Evolutionary conservation across 805 yeast genomes (phyloP), one percentile per base, ranked within the genome.

Genomic region (Cyberlindnera lachancei): DNA sequence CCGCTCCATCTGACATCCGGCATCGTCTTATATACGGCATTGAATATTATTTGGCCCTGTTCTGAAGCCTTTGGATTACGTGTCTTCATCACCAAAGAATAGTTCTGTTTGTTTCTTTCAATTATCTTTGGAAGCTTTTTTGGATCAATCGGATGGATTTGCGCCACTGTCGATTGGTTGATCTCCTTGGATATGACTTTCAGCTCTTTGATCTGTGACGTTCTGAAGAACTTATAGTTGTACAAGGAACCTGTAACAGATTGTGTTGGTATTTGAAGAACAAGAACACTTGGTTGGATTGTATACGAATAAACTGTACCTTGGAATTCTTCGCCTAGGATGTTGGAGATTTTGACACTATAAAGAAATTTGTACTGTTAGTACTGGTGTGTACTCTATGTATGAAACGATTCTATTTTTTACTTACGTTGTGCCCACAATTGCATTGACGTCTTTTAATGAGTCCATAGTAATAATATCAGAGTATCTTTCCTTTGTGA

Each of bases 261-360:
- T 7, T 25, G 30, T 0, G 26, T 16, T 4, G 46, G 37, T 3
- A 42, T 19, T 26, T 49, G 52, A 3, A 52, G 59, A 35, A 63
- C 56, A 1, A 64, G 41, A 1, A 63, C 52, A 20, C 41, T 58
- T 33, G 63, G 65, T 6, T 36, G 34, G 7, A 76, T 61, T 36
- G 73, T 70, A 51, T 70, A 78, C 8, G 86, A 68, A 51, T 75
- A 78, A 23, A 83, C 66, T 20, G 66, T 59, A 2, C 92, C 94
- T n/a, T 64, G 62, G 32, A 75, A 62, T 7, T 63, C 61, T 18
- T 67, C 64, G 46, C 79, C 85, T 28, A 75, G 58, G 6, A 69
- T 58, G 31, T 83, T 82, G 10, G 72, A 68, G 32, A 81, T 62
- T 48, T 65, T 73, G 36, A 83, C 82, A 45, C 75, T 68, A 23